Base-by-base conservation (phyloP, 495 filamentous ascomycete species). In the Penicillium coffeae region DNA sequence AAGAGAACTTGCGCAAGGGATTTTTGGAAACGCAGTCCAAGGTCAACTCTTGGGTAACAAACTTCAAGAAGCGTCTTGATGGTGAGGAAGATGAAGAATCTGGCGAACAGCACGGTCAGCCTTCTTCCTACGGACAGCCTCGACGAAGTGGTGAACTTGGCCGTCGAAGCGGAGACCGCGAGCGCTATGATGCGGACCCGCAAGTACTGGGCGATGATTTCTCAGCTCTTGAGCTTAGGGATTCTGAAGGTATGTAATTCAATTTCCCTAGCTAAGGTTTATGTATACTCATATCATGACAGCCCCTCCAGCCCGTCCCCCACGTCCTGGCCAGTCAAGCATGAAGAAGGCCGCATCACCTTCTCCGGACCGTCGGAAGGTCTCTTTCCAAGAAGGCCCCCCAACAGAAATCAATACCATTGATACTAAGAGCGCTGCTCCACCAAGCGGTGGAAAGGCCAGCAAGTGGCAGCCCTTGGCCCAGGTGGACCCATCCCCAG, bases 401-500 rank as follows among this genome's bases (percentile, higher is more conserved):
- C 75, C 76, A 20, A 86, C 92, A 56, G 89, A 95, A 48, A 82
- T 84, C 42, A 89, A 91, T 39, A 86, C 87, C 51, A 72, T 80
- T 47, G 71, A 80, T 16, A 79, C 87, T 15, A 73, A 81, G 35
- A 68, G 70, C 47, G 56, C 73, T 16, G 74, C 18, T 58, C 25
- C 66, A 33, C 62, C 68, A 19, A 54, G 67, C 1, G 67, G 66
- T 39, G 75, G 73, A 60, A 93, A 88, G 70, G 70, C 79, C 12
- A 94, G 88, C 76, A 98, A 98, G 72, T 98, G 93, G 93, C 92
- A 98, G 66, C 93, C 94, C 13, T 71, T 98, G 43, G 87, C 89
- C 22, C 81, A 85, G 1, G 82, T 95, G 5, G 90, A 94, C 37
- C 93, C 94, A 4, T 86, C 81, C 42, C 93, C 94, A 25, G 84